Evolutionary conservation across 148 eudicot species (phyloP).

Genomic region (Cornus florida): DNA sequence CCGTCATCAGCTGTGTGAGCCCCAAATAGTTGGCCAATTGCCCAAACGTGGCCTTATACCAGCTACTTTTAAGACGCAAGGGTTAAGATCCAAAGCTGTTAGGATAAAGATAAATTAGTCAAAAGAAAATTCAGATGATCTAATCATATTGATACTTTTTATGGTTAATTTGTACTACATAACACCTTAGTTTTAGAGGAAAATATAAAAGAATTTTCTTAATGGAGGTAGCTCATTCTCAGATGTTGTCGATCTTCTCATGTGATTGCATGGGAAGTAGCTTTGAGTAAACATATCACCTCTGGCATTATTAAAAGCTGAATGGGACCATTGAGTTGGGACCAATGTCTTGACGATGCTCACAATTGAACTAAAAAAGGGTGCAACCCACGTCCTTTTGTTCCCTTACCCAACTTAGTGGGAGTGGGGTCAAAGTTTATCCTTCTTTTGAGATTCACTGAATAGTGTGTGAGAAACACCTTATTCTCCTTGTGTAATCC

Average conservation of each 20-base stretch:
- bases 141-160: too few species aligned
- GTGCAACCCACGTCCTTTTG: neutral
- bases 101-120: too few species aligned
- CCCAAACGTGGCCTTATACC: too few species aligned
- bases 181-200: too few species aligned
- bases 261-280: neutral
- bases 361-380: neutral
- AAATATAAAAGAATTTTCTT: too few species aligned
- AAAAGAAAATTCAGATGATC: too few species aligned
- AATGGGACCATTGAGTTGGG: neutral
- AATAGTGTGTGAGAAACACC: neutral
- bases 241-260: neutral
- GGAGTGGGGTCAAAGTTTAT: neutral
- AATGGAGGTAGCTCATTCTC: neutral
- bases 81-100: too few species aligned
- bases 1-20: too few species aligned
- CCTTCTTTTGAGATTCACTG: neutral
- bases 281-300: neutral
- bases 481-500: neutral
- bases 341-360: neutral
- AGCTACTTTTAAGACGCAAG: too few species aligned
- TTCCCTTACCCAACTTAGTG: neutral
- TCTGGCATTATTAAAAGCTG: neutral
- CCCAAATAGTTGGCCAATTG: too few species aligned
- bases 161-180: too few species aligned